These are phyloP conservation scores for Diaporthe ampelina DNA, from an alignment of 2,329 filamentous ascomycete genomes.

Conservation along the genomic window DNA sequence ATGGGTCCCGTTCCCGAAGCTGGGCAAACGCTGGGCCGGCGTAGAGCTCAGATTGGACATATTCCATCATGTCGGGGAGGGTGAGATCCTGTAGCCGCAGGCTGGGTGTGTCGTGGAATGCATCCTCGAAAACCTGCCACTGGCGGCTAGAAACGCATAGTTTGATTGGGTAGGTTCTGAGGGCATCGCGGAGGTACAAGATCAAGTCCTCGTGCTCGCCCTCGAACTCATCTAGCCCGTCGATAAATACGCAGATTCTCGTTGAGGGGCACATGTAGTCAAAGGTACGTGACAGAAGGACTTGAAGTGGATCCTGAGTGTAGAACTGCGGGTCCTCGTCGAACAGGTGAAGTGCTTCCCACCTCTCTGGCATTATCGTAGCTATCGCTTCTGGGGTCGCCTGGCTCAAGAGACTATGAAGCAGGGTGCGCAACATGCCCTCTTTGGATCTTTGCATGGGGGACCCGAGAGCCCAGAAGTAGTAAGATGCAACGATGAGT, in stretches of 20 bases:
- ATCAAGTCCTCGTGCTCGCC: neutral
- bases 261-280: neutral
- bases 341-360: neutral
- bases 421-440: neutral
- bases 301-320: neutral
- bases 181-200: neutral
- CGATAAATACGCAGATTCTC: neutral
- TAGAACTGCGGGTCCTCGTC: neutral
- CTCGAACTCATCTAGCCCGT: slow-evolving; percentile 4
- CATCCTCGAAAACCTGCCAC: neutral
- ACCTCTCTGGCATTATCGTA: neutral
- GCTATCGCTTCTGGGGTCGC: neutral
- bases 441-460: slow-evolving; percentile 15
- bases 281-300: neutral
- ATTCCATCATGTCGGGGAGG: neutral
- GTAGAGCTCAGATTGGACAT: neutral
- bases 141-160: neutral
- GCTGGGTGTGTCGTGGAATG: neutral
- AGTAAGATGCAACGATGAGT: neutral
- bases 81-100: neutral
- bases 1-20: neutral
- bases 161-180: neutral
- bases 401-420: neutral
- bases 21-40: neutral
- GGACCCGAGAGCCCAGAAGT: slow-evolving; percentile 17